Base-by-base conservation (phyloP, 495 filamentous ascomycete species). In the Aspergillus ellipticus region DNA sequence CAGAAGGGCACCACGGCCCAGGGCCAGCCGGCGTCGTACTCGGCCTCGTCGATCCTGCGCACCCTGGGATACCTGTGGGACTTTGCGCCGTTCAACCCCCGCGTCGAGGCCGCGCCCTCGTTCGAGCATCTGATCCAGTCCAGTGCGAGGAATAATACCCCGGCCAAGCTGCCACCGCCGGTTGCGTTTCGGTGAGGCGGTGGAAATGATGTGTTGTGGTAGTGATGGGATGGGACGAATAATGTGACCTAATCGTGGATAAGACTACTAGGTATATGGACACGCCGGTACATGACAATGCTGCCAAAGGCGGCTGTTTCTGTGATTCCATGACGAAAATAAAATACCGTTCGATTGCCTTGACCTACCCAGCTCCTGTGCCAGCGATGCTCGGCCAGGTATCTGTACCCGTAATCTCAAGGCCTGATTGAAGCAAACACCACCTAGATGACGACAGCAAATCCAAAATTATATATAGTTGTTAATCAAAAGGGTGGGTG, bases 41-140 rank as follows among this genome's bases (percentile, higher is more conserved):
- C 68, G 31, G 72, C 70, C 22, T 68, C 69, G 8, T 76, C 71
- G 0, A 64, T 75, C 5, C 63, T 77, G 31, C 62, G 68, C 17
- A 75, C 72, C 16, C 60, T 78, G 2, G 75, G 72, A 5, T 71
- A 75, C 24, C 66, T 77, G 4, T 78, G 75, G 75, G 74, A 77
- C 42, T 71, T 78, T 53, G 69, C 73, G 41, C 66, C 66, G 13
- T 74, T 77, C 47, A 74, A 66, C 1, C 72, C 75, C 4, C 67
- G 75, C 51, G 74, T 76, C 20, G 56, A 60, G 15, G 42, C 55
- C 6, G 65, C 75, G 2, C 61, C 75, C 41, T 73, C 74, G 7
- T 78, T 78, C 56, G 70, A 76, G 24, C 73, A 77, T 55, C 58
- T 78, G 42, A 66, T 78, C 50, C 54, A 45, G 24, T 46, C 41